Conservation (phyloP, 1,284 basidiomycete species). For the Ceratobasidium sp. region DNA sequence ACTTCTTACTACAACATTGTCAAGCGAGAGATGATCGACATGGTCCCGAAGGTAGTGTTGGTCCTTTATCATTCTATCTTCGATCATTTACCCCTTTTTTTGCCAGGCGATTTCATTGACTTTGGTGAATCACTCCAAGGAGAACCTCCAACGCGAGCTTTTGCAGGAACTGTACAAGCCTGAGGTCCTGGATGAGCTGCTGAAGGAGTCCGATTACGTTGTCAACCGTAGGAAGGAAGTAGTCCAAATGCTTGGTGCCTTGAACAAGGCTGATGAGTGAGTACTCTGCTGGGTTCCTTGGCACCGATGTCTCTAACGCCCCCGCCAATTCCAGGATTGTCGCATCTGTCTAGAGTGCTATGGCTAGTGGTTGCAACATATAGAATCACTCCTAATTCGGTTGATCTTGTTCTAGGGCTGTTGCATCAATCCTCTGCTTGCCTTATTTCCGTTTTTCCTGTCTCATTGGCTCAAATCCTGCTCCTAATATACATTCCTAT, state of each 20-base stretch:
- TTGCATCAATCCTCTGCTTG: conserved; percentile 23
- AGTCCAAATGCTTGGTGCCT: conserved; percentile 84
- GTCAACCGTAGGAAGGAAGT: conserved; percentile 89
- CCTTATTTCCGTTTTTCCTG: conserved; percentile 26
- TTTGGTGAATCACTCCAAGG: conserved; percentile 91
- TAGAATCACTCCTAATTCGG: conserved; percentile 41
- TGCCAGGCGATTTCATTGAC: conserved; percentile 86
- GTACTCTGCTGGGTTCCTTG: conserved; percentile 54
- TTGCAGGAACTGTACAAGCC: conserved; percentile 91
- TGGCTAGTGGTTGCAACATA: not conserved
- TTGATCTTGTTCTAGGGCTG: conserved; percentile 5
- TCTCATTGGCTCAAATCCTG: conserved; percentile 17
- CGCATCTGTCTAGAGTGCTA: conserved; percentile 47
- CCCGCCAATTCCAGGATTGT: conserved; percentile 48
- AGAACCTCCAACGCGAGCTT: conserved; percentile 89
- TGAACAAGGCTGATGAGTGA: conserved; percentile 92
- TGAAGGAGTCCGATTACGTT: conserved; percentile 91
- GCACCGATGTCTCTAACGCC: conserved; percentile 1
- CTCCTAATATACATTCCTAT: conserved; percentile 42
- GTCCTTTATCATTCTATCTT: not conserved
- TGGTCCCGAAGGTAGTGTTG: conserved; percentile 82
- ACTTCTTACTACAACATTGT: conserved; percentile 97
- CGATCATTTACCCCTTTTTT: not conserved
- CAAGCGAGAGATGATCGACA: conserved; percentile 99
- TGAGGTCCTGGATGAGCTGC: conserved; percentile 88